These are phyloP conservation scores for Phalaenopsis aphrodite DNA, from an alignment of 106 monocot species.

Conservation along the genomic window DNA sequence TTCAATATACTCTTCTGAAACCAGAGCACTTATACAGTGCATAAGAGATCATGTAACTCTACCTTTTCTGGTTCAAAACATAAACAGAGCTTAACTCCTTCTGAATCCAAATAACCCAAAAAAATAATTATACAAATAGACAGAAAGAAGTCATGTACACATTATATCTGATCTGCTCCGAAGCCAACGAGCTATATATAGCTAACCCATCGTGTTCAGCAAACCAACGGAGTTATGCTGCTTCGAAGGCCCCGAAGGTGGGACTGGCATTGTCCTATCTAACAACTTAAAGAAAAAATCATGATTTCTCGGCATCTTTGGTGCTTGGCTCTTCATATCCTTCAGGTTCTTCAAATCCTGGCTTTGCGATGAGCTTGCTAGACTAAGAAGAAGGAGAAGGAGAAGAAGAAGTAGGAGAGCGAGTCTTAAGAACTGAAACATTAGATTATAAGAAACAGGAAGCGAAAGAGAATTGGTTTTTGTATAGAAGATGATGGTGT, in stretches of 20 bases:
- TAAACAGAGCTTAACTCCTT: no score
- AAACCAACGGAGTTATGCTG: slow-evolving; percentile 16
- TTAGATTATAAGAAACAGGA: background rate
- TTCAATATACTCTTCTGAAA: no score
- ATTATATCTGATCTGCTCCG: no score
- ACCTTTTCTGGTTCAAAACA: no score
- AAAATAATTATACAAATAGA: no score
- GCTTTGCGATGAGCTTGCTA: background rate
- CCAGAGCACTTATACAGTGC: no score
- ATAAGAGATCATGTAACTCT: no score
- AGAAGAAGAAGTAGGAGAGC: background rate
- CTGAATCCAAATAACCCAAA: no score
- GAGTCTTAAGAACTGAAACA: background rate
- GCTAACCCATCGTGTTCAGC: background rate
- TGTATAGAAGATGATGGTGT: no score
- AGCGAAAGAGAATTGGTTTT: no score
- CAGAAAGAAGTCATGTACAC: no score
- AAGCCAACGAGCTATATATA: no score
- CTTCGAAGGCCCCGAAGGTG: slow-evolving; percentile 18
- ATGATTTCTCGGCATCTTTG: background rate
- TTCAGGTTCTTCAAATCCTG: background rate
- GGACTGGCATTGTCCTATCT: slow-evolving; percentile 13
- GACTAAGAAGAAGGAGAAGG: background rate
- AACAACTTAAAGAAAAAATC: slow-evolving; percentile 4
- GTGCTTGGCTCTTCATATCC: background rate